A percentile compares a stretch with the other conserved stretches of the same genome.
These are phyloP conservation scores for Astragalus glycyphyllos DNA, from an alignment of 306 rosid genomes.

Conservation along the genomic window DNA sequence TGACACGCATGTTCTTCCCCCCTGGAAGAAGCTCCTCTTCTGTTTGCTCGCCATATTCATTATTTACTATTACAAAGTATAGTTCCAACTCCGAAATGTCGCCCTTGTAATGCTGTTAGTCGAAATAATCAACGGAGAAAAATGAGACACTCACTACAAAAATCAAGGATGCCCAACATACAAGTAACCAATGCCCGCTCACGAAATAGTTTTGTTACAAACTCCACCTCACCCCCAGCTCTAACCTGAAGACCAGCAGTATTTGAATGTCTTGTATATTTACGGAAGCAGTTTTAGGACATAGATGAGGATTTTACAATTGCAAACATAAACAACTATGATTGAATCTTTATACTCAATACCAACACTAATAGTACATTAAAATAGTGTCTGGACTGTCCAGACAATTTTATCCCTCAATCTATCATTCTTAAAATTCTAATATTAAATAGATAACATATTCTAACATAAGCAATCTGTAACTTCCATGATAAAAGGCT, in stretches of 20 bases:
- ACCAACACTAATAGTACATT: too few relatives aligned
- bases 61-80: conserved; percentile 89
- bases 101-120: conserved; percentile 76
- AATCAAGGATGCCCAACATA: conserved; percentile 10
- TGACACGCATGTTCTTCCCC: conserved; percentile 78
- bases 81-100: conserved; percentile 83
- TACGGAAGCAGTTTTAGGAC: too few relatives aligned
- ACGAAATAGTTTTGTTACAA: not conserved
- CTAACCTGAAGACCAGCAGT: too few relatives aligned
- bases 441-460: too few relatives aligned
- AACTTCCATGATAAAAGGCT: not conserved
- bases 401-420: too few relatives aligned
- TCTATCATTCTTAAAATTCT: too few relatives aligned
- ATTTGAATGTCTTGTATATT: too few relatives aligned
- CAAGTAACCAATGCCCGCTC: conserved; percentile 1
- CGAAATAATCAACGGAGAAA: conserved; percentile 36
- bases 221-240: too few relatives aligned
- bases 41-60: conserved; percentile 96
- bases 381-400: too few relatives aligned
- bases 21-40: conserved; percentile 93
- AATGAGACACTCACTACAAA: conserved; percentile 21
- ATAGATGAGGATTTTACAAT: too few relatives aligned
- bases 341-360: too few relatives aligned
- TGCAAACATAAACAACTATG: too few relatives aligned
- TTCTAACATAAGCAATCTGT: not conserved